Percentiles rank a stretch among this genome's conserved stretches.
These are phyloP conservation scores for Protomyces gravidus DNA, from an alignment of 1,139 yeast genomes.

Conservation along the genomic window DNA sequence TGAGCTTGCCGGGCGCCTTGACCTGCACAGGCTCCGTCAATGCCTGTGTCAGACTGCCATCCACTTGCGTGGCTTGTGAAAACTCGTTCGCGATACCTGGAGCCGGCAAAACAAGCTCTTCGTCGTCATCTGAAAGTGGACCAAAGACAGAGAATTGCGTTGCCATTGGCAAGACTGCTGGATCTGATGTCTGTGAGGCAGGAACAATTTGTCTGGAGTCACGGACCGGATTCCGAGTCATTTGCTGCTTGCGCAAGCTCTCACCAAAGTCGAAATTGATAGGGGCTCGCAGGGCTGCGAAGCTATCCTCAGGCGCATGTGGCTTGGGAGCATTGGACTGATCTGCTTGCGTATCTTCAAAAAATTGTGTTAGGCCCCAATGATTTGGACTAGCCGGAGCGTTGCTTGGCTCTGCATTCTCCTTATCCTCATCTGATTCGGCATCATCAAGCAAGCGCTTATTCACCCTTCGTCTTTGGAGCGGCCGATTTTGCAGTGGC, in stretches of 20 bases:
- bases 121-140: constrained; percentile 28
- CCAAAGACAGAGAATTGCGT: constrained; percentile 31
- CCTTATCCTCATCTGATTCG: constrained; percentile 24
- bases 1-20: neutral
- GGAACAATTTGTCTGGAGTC: neutral
- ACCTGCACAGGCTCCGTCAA: neutral
- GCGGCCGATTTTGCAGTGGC: neutral
- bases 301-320: neutral
- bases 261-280: neutral
- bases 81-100: neutral
- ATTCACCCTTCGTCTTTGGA: neutral
- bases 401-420: constrained; percentile 5
- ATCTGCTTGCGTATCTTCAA: constrained; percentile 4
- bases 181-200: neutral
- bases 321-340: too few relatives aligned
- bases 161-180: neutral
- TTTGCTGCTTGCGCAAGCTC: neutral
- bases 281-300: neutral
- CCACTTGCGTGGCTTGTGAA: constrained; percentile 25
- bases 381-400: neutral
- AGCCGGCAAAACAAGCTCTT: neutral
- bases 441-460: constrained; percentile 6
- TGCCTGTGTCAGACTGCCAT: neutral
- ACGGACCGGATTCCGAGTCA: neutral
- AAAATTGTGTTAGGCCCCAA: constrained; percentile 17